These are phyloP conservation scores for Mortierella sp. DNA, from an alignment of 371 early-diverging fungal genomes.

Conservation along the genomic window DNA sequence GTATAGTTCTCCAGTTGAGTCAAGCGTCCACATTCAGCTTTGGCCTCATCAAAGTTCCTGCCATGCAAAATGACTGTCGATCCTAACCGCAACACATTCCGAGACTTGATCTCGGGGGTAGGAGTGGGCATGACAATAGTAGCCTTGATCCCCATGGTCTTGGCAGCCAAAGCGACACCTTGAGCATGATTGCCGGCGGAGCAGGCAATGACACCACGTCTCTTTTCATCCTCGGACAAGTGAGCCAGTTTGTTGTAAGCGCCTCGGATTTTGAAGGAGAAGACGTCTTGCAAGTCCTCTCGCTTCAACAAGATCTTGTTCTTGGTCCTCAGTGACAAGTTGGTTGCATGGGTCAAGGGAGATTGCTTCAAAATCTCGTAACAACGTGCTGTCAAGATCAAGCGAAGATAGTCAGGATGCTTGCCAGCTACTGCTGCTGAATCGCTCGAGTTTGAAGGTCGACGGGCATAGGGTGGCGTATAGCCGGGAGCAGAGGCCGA, in stretches of 20 bases:
- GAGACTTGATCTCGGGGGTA: conserved; percentile 83
- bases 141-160: conserved; percentile 89
- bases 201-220: conserved; percentile 92
- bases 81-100: conserved; percentile 92
- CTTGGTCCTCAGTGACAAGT: conserved; percentile 74
- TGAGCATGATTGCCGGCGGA: conserved; percentile 98
- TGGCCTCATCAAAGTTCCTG: conserved; percentile 94
- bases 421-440: neutral
- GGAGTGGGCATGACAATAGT: conserved; percentile 95
- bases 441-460: neutral
- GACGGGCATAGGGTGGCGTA: neutral
- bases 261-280: conserved; percentile 97
- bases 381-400: conserved; percentile 91
- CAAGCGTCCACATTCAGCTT: conserved; percentile 82
- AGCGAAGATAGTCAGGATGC: conserved; percentile 86
- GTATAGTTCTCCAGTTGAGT: conserved; percentile 75
- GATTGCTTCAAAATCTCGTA: conserved; percentile 94
- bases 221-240: conserved; percentile 80
- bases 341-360: conserved; percentile 84
- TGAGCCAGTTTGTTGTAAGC: conserved; percentile 93
- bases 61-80: conserved; percentile 90
- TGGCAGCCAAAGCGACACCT: conserved; percentile 93
- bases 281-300: conserved; percentile 96
- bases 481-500: neutral
- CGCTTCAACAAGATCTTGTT: conserved; percentile 88